Percentiles rank a stretch among this genome's conserved stretches.
phyloP scores from a whole-genome alignment of 148 eudicot species.

The Rheum nobile region DNA sequence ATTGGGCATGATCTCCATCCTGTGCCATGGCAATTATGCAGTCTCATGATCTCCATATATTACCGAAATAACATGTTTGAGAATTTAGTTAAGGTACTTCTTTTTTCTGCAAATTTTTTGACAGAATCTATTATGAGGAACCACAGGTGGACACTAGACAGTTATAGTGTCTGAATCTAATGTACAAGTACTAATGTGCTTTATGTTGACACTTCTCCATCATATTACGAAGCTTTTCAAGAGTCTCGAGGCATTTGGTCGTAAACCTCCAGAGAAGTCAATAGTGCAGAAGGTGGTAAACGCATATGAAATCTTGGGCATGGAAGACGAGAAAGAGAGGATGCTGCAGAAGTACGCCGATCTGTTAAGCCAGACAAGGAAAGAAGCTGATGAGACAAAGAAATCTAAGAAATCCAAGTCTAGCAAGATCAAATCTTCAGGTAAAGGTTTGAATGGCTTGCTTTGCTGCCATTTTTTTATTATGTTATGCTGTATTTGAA shows the following conservation, averaged over 20 bases:
- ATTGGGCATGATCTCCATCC: slow-evolving; percentile 70
- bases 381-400: slow-evolving; percentile 15
- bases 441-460: not conserved
- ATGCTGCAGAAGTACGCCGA: slow-evolving; percentile 57
- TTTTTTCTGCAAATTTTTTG: not conserved
- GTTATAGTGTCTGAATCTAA: not conserved
- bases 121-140: not conserved
- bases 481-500: not conserved
- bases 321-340: slow-evolving; percentile 50
- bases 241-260: slow-evolving; percentile 66
- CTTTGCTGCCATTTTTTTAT: not conserved
- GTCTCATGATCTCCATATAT: slow-evolving; percentile 73
- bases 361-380: slow-evolving; percentile 27
- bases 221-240: slow-evolving; percentile 39
- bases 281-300: slow-evolving; percentile 68
- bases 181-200: not conserved
- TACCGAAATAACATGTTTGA: slow-evolving; percentile 73
- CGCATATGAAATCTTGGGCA: slow-evolving; percentile 72
- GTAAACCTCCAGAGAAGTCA: slow-evolving; percentile 62
- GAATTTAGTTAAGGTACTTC: slow-evolving; percentile 41
- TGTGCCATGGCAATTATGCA: slow-evolving; percentile 71
- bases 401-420: slow-evolving; percentile 17
- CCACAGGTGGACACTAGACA: not conserved
- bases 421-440: slow-evolving; percentile 18
- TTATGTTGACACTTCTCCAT: not conserved